A percentile compares a stretch with the other conserved stretches of the same genome.
phyloP scores from a whole-genome alignment of 305 asterid species.

The Solanum hybrid region DNA sequence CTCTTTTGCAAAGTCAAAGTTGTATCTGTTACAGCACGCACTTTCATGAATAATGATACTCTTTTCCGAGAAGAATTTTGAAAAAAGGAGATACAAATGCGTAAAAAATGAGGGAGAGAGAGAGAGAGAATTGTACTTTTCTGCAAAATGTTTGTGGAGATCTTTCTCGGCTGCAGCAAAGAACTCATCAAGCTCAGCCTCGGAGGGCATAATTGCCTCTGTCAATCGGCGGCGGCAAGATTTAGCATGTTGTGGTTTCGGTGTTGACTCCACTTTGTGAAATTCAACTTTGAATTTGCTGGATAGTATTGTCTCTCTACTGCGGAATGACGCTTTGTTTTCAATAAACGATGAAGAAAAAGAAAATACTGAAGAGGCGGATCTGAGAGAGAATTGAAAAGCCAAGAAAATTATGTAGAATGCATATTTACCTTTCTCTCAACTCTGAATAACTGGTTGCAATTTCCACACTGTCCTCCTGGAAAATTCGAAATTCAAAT shows the following conservation, averaged over 20 bases:
- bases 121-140: slow-evolving; percentile 27
- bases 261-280: slow-evolving; percentile 30
- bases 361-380: too few species aligned
- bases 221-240: slow-evolving; percentile 13
- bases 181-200: slow-evolving; percentile 52
- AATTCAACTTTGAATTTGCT: slow-evolving; percentile 28
- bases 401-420: neutral
- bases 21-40: slow-evolving; percentile 41
- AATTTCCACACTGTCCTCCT: neutral
- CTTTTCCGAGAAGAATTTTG: neutral
- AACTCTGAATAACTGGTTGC: slow-evolving; percentile 3
- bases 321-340: neutral
- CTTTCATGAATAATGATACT: neutral
- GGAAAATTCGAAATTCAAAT: neutral
- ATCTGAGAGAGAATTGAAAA: neutral
- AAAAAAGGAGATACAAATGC: neutral
- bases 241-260: slow-evolving; percentile 16
- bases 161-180: slow-evolving; percentile 46
- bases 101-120: neutral
- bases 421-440: slow-evolving; percentile 5
- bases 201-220: slow-evolving; percentile 32
- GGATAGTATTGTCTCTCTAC: slow-evolving; percentile 16
- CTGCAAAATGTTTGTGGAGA: slow-evolving; percentile 30
- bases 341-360: neutral
- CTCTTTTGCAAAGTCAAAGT: slow-evolving; percentile 66